Evolutionary conservation across 2,329 filamentous ascomycete genomes (phyloP).

Genomic region (Zymoseptoria pseudotritici): DNA sequence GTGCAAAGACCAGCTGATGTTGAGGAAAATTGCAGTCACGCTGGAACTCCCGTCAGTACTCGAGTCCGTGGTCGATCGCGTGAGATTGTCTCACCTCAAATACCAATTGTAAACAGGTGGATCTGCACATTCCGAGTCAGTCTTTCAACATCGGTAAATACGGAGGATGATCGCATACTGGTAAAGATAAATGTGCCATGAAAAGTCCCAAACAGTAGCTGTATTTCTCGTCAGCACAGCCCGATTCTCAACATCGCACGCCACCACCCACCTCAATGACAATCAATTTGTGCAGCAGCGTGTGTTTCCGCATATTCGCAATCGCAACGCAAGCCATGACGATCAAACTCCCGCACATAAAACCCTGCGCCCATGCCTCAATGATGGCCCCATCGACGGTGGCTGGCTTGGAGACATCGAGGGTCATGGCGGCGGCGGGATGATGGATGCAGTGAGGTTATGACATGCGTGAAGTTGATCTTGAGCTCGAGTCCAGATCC

Average conservation of each 20-base stretch:
- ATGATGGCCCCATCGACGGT: conserved; percentile 19
- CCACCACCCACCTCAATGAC: conserved; percentile 37
- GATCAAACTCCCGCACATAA: conserved; percentile 34
- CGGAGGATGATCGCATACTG: conserved; percentile 13
- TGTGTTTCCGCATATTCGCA: conserved; percentile 42
- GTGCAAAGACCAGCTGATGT: conserved; percentile 53
- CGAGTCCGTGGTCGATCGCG: background rate
- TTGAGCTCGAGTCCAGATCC: background rate
- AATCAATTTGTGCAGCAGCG: conserved; percentile 45
- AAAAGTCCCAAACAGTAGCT: conserved; percentile 35
- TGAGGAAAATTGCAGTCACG: conserved; percentile 52
- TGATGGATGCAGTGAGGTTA: background rate
- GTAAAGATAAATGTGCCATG: conserved; percentile 55
- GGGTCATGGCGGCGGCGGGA: conserved; percentile 8
- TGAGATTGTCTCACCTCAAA: conserved; percentile 29
- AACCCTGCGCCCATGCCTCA: conserved; percentile 29
- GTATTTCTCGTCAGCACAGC: background rate
- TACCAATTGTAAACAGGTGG: conserved; percentile 56
- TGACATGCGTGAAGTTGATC: background rate
- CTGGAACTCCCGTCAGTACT: conserved; percentile 27
- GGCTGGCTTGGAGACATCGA: conserved; percentile 23
- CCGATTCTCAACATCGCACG: background rate
- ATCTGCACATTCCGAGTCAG: conserved; percentile 18
- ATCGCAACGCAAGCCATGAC: conserved; percentile 43
- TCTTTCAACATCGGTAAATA: background rate